Base-by-base conservation (phyloP, 139 green algal genomes). In the Tetradesmus obliquus region DNA sequence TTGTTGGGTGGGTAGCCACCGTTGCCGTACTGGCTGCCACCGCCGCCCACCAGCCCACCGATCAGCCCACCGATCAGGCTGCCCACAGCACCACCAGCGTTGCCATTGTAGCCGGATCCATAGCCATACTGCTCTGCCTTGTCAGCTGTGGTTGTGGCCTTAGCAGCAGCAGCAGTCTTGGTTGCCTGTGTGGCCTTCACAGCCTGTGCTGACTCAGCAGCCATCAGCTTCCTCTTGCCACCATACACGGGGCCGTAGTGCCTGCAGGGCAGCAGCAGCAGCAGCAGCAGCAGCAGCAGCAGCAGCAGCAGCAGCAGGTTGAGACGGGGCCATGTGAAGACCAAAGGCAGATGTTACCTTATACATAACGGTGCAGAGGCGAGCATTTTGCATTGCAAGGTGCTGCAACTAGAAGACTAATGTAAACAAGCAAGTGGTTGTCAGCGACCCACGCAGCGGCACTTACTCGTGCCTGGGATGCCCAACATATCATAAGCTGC, bases 211-310 rank as follows among this genome's bases (percentile, higher is more conserved):
- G 66, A 12, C 66, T 76, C 66, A 76, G 66, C 66, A 24, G 66
- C 66, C 66, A 76, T 76, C 66, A 76, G 66, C 66, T 76, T 76
- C 66, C 66, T 76, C 66, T 76, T 76, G 66, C 66, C 66, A 76
- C 66, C 66, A 76, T 76, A 76, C 66, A 76, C 66, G 15, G 66
- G 66, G 66, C 66, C 66, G 66, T 76, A 76, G 66, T 76, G 66
- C 17, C 66, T 76, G 66, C 66, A 76, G 66, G 15, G 32, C 32
- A 76, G 8, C 10, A 76, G 66, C 66, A 74, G 66, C 66, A 74
- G 66, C 66, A 76, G 17, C 6, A 71, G 60, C 60, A 13, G 66
- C 17, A 24, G 17, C n/a, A 5, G 66, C 66, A 24, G 66, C 57
- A 66, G n/a, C n/a, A 76, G 66, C 32, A 45, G 32, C 32, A 45